These are phyloP conservation scores for Asterochloris erici DNA, from an alignment of 139 green algal species.

Conservation along the genomic window DNA sequence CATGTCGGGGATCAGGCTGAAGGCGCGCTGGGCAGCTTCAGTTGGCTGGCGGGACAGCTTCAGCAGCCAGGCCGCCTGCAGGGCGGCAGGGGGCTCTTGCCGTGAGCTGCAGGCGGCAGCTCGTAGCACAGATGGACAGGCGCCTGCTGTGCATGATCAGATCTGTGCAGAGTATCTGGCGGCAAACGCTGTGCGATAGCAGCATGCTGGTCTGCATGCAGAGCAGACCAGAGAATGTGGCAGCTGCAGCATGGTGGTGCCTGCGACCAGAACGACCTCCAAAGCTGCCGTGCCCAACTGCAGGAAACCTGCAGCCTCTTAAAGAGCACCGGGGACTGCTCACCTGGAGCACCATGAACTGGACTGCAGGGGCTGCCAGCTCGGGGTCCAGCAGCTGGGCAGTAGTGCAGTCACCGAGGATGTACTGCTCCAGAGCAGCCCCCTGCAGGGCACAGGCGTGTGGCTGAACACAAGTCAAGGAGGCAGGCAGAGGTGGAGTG, in stretches of 20 bases:
- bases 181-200: no score
- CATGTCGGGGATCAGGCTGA: slow-evolving; percentile 44
- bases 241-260: no score
- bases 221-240: no score
- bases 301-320: not conserved
- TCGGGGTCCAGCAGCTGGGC: slow-evolving; percentile 39
- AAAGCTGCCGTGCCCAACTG: no score
- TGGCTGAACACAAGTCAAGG: not conserved
- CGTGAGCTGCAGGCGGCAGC: no score
- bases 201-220: no score
- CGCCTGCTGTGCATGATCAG: no score
- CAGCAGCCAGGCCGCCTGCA: slow-evolving; percentile 50
- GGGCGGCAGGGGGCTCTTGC: no score
- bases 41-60: slow-evolving; percentile 23
- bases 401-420: slow-evolving; percentile 44
- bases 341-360: slow-evolving; percentile 48
- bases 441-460: not conserved
- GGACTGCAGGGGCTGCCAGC: slow-evolving; percentile 36
- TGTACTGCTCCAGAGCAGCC: slow-evolving; percentile 17
- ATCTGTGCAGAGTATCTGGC: no score
- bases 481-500: no score
- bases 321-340: not conserved
- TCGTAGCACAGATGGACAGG: no score
- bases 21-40: slow-evolving; percentile 8
- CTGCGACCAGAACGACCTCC: no score